Conservation (phyloP, 1,284 basidiomycete genomes). For the Inonotus obliquus region DNA sequence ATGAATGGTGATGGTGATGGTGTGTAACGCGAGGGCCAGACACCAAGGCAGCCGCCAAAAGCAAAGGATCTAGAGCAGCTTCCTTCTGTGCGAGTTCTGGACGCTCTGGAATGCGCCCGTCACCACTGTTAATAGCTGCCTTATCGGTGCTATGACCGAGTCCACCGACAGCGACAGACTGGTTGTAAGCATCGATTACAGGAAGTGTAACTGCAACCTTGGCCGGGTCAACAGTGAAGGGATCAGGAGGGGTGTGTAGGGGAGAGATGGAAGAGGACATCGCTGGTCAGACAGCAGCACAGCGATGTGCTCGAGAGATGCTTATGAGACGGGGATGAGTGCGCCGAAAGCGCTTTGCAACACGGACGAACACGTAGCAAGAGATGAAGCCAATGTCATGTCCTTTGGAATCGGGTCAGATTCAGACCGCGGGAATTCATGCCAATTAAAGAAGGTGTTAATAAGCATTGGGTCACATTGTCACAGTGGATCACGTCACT, state of each 20-base stretch:
- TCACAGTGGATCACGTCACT: too few species aligned
- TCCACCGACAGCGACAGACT: constrained; percentile 15
- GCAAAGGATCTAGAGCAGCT: constrained; percentile 64
- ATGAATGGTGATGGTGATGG: constrained; percentile 73
- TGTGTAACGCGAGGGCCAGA: constrained; percentile 69
- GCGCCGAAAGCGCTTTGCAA: constrained; percentile 7
- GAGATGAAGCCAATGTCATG: not conserved
- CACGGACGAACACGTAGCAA: too few species aligned
- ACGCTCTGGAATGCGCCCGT: constrained; percentile 12
- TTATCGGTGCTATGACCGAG: not conserved
- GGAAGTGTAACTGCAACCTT: constrained; percentile 7
- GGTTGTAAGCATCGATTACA: not conserved
- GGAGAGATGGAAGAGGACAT: constrained; percentile 17
- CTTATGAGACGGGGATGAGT: not conserved
- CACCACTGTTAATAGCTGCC: constrained; percentile 22
- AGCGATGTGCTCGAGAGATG: constrained; percentile 16
- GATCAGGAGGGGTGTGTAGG: constrained; percentile 17
- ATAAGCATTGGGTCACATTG: too few species aligned
- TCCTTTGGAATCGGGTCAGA: not conserved
- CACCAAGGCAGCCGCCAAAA: constrained; percentile 66
- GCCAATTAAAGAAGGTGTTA: too few species aligned
- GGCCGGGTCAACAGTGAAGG: constrained; percentile 5
- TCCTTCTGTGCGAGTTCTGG: constrained; percentile 48
- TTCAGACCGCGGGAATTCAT: not conserved
- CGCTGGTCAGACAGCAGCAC: constrained; percentile 22